These are phyloP conservation scores for Fusarium humuli DNA, from an alignment of 2,329 filamentous ascomycete species.

Conservation along the genomic window DNA sequence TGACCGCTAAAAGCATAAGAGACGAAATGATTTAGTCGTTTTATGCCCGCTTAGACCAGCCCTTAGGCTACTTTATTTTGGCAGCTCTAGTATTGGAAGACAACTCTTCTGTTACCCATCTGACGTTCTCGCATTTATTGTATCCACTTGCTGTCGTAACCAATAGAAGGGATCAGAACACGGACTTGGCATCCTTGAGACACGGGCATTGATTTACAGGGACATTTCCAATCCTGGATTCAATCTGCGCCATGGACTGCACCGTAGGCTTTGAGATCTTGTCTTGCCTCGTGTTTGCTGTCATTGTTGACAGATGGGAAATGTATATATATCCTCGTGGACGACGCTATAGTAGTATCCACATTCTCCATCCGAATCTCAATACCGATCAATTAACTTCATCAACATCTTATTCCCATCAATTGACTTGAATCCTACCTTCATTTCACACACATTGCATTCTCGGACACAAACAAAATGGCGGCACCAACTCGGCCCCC, in stretches of 20 bases:
- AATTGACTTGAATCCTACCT: background rate
- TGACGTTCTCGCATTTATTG: background rate
- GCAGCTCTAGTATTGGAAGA: background rate
- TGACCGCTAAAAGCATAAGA: background rate
- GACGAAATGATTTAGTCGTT: background rate
- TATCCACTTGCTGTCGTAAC: background rate
- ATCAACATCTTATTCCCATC: background rate
- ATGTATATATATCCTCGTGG: background rate
- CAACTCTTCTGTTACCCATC: background rate
- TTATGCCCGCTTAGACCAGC: no score
- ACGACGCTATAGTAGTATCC: fast-evolving
- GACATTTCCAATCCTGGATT: background rate
- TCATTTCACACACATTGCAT: background rate
- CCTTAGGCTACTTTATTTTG: background rate
- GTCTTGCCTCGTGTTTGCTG: background rate
- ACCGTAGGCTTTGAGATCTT: background rate
- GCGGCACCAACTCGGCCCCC: background rate
- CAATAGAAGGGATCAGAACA: background rate
- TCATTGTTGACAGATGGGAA: background rate
- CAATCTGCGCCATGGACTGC: background rate
- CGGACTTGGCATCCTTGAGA: background rate
- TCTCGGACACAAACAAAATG: background rate
- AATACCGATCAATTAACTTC: background rate
- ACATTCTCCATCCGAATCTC: background rate
- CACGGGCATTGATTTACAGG: background rate